phyloP scores from a whole-genome alignment of 805 yeast species.

The Teunomyces cretensis region DNA sequence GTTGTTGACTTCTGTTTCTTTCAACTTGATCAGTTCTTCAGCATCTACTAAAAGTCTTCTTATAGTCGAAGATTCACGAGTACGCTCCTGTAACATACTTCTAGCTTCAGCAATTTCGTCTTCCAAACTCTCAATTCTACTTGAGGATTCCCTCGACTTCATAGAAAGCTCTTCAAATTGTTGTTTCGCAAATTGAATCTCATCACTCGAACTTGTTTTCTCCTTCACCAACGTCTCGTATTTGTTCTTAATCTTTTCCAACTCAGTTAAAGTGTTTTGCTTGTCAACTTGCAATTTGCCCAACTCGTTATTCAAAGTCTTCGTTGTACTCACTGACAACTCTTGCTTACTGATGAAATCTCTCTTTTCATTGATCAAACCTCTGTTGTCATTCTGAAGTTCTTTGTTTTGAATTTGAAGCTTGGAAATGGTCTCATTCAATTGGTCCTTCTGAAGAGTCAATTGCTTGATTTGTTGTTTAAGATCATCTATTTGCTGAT shows the following conservation, averaged over 20 bases:
- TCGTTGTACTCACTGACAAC: slow-evolving; percentile 26
- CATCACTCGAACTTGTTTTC: slow-evolving; percentile 38
- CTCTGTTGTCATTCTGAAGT: slow-evolving; percentile 33
- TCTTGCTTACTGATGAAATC: slow-evolving; percentile 45
- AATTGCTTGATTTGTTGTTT: slow-evolving; percentile 35
- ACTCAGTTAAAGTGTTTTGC: slow-evolving; percentile 37
- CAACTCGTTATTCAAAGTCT: slow-evolving; percentile 33
- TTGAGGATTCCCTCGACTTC: slow-evolving; percentile 64
- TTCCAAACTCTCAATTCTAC: slow-evolving; percentile 63
- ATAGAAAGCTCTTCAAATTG: slow-evolving; percentile 72
- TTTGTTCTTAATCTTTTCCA: slow-evolving; percentile 40
- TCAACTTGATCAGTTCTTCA: slow-evolving; percentile 55
- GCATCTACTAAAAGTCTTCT: slow-evolving; percentile 66
- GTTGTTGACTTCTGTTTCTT: slow-evolving; percentile 54
- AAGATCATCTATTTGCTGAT: slow-evolving; percentile 37
- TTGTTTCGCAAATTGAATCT: slow-evolving; percentile 47
- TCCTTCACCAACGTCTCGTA: slow-evolving; percentile 34
- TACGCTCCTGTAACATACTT: slow-evolving; percentile 72
- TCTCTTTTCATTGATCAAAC: slow-evolving; percentile 39
- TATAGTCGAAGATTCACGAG: slow-evolving; percentile 73
- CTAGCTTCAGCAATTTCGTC: slow-evolving; percentile 82
- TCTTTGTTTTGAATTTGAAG: slow-evolving; percentile 43
- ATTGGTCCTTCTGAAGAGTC: slow-evolving; percentile 29
- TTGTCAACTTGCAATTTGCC: slow-evolving; percentile 44
- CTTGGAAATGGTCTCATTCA: slow-evolving; percentile 38